Percentiles rank a stretch among this genome's conserved stretches.
Conservation (phyloP, 2,329 filamentous ascomycete genomes). For the Akanthomyces muscarius region DNA sequence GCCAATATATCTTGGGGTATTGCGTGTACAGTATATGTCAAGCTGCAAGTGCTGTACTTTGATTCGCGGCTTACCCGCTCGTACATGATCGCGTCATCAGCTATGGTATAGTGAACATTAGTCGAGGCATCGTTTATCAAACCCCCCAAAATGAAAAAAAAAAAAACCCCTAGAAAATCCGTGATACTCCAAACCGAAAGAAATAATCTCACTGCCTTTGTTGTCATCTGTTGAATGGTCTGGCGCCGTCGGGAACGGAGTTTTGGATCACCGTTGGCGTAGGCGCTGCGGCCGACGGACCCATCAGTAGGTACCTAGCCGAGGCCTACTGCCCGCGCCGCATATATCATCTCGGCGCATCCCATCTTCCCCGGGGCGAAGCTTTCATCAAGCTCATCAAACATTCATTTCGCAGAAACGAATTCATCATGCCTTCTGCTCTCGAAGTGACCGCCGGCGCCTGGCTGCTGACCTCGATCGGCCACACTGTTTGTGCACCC, state of each 20-base stretch:
- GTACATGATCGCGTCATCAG: slow-evolving; percentile 14
- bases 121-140: neutral
- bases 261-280: neutral
- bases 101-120: neutral
- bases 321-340: neutral
- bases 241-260: slow-evolving; percentile 6
- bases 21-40: too few relatives aligned
- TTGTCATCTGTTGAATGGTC: neutral
- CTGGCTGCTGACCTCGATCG: slow-evolving; percentile 9
- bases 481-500: slow-evolving; percentile 7
- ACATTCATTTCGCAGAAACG: neutral
- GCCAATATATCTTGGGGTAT: neutral
- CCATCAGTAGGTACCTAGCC: slow-evolving; percentile 2
- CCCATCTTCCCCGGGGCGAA: neutral
- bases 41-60: neutral
- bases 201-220: neutral
- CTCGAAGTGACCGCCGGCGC: slow-evolving; percentile 10
- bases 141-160: too few relatives aligned
- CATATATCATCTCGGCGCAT: neutral
- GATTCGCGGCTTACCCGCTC: neutral
- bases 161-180: neutral
- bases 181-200: neutral
- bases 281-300: slow-evolving; percentile 5
- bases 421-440: slow-evolving; percentile 10
- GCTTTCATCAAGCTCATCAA: neutral